phyloP scores from a whole-genome alignment of 129 eudicot species.

The Flaveria trinervia region DNA sequence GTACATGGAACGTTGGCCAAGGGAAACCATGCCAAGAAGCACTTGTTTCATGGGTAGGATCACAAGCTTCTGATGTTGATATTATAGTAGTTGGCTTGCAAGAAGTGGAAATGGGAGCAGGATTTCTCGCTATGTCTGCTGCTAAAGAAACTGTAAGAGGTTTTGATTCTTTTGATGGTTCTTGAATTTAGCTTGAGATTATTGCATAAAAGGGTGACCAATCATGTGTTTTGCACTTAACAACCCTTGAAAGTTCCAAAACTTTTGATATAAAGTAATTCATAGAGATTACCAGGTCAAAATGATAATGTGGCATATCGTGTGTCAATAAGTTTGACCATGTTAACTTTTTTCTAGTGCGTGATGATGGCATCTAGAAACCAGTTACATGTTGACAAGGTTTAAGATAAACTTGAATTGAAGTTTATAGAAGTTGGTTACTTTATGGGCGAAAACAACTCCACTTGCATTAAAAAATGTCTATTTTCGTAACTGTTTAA shows the following conservation, averaged over 20 bases:
- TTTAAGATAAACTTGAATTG: background rate
- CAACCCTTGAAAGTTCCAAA: background rate
- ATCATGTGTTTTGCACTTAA: background rate
- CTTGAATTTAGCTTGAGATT: background rate
- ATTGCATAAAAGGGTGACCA: background rate
- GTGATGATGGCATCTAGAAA: background rate
- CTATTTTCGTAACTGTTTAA: background rate
- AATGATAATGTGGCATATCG: background rate
- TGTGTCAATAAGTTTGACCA: background rate
- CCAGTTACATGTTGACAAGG: background rate
- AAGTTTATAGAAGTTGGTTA: background rate
- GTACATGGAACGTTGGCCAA: constrained; percentile 96
- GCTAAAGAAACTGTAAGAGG: constrained; percentile 96
- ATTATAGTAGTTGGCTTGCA: constrained; percentile 88
- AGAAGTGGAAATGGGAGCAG: constrained; percentile 99
- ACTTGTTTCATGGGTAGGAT: constrained; percentile 77
- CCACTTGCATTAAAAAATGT: background rate
- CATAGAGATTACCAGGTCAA: background rate
- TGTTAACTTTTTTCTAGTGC: background rate
- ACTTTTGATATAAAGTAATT: background rate
- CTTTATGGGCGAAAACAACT: background rate
- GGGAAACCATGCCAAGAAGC: constrained; percentile 88
- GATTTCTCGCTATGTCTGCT: constrained; percentile 99
- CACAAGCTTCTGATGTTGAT: constrained; percentile 73
- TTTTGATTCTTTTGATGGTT: constrained; percentile 11